phyloP scores from a whole-genome alignment of 2,329 filamentous ascomycete genomes.

The Emydomyces testavorans region DNA sequence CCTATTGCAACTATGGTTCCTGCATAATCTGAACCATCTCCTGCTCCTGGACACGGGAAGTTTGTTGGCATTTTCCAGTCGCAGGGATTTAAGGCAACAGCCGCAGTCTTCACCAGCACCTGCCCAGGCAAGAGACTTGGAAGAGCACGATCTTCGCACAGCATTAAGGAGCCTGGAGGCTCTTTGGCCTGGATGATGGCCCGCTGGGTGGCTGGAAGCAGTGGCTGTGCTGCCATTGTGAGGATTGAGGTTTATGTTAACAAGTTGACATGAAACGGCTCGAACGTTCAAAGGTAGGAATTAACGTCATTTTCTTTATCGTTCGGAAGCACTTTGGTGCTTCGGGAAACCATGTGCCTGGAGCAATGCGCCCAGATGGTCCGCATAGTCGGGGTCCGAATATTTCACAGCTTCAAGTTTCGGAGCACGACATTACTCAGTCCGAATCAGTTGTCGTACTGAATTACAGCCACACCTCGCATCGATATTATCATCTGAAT shows the following conservation, averaged over 20 bases:
- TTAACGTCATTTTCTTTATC: not conserved
- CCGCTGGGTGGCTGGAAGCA: not conserved
- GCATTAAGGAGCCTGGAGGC: not conserved
- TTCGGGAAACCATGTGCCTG: not conserved
- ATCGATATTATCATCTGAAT: not conserved
- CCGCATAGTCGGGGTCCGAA: not conserved
- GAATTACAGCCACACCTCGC: no score
- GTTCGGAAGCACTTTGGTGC: not conserved
- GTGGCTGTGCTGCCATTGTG: not conserved
- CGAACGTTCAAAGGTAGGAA: not conserved
- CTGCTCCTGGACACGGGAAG: conserved; percentile 16
- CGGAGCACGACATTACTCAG: not conserved
- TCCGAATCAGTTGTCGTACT: not conserved
- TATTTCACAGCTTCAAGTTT: not conserved
- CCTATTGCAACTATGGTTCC: conserved; percentile 14
- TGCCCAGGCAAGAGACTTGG: conserved; percentile 6
- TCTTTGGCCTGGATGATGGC: conserved; percentile 4
- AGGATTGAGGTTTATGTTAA: not conserved
- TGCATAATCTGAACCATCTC: conserved; percentile 15
- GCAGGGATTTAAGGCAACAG: conserved; percentile 20
- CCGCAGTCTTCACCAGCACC: conserved; percentile 16
- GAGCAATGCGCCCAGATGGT: not conserved
- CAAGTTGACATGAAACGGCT: not conserved
- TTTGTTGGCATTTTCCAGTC: conserved; percentile 20
- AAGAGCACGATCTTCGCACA: not conserved